These are phyloP conservation scores for Lumnitzera racemosa DNA, from an alignment of 345 rosid species.

Conservation along the genomic window DNA sequence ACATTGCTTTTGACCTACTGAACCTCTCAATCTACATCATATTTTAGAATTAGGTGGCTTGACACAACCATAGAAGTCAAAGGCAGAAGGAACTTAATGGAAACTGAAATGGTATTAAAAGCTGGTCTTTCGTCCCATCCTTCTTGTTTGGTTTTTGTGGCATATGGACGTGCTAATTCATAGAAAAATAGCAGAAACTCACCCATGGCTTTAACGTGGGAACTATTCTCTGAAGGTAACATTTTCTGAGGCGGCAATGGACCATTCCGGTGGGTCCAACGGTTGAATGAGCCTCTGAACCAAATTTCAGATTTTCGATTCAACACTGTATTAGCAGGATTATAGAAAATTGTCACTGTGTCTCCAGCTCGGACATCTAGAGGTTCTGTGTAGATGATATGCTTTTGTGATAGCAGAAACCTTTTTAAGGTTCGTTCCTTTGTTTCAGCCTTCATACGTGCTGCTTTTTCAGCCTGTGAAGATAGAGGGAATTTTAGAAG, in stretches of 20 bases:
- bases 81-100: not conserved
- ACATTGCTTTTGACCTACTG: too few species aligned
- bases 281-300: conserved; percentile 91
- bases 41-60: too few species aligned
- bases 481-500: conserved; percentile 13
- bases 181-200: conserved; percentile 10
- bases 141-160: not conserved
- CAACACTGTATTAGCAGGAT: conserved; percentile 76
- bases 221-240: conserved; percentile 47
- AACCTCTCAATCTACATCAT: too few species aligned
- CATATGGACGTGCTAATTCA: not conserved
- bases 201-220: conserved; percentile 64
- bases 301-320: conserved; percentile 80
- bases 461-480: conserved; percentile 56
- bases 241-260: conserved; percentile 77
- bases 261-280: conserved; percentile 81
- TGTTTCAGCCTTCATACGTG: conserved; percentile 61
- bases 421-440: conserved; percentile 64
- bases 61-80: too few species aligned
- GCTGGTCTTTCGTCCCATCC: not conserved
- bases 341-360: conserved; percentile 54
- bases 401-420: conserved; percentile 76
- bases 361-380: conserved; percentile 77
- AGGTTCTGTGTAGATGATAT: conserved; percentile 82
- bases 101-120: not conserved